Conservation (phyloP, 2,329 filamentous ascomycete species). For the Claviceps spartinae region DNA sequence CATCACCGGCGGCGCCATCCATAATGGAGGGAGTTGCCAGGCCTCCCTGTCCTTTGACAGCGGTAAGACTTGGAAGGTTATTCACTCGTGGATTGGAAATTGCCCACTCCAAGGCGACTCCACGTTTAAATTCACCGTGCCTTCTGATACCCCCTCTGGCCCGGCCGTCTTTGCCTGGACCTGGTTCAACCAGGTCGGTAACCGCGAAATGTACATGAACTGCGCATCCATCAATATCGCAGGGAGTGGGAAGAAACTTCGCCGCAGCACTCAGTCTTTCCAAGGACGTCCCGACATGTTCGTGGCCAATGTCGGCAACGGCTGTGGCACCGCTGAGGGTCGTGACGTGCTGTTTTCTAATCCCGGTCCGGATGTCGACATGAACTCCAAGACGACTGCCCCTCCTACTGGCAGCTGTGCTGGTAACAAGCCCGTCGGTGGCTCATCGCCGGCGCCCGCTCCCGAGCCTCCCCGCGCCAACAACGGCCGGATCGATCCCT, state of each 20-base stretch:
- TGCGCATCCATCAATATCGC: conserved; percentile 45
- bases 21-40: conserved; percentile 50
- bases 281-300: conserved; percentile 48
- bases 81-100: conserved; percentile 20
- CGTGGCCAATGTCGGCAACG: conserved; percentile 47
- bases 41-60: conserved; percentile 47
- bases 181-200: conserved; percentile 49
- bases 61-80: conserved; percentile 42
- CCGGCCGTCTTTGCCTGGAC: conserved; percentile 46
- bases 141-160: conserved; percentile 33
- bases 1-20: conserved; percentile 36
- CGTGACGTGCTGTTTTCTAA: conserved; percentile 49
- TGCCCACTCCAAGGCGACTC: conserved; percentile 17
- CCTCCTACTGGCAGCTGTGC: neutral
- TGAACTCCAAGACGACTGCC: neutral
- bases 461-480: neutral
- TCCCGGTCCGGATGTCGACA: conserved; percentile 38
- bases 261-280: conserved; percentile 21
- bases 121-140: conserved; percentile 36
- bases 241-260: conserved; percentile 23
- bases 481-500: neutral
- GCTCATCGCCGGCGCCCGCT: neutral
- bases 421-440: neutral
- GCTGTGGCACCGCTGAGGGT: conserved; percentile 40
- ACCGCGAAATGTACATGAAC: conserved; percentile 60